A percentile compares a stretch with the other conserved stretches of the same genome.
phyloP scores from a whole-genome alignment of 2,329 filamentous ascomycete genomes.

The Penicillium oxalicum region DNA sequence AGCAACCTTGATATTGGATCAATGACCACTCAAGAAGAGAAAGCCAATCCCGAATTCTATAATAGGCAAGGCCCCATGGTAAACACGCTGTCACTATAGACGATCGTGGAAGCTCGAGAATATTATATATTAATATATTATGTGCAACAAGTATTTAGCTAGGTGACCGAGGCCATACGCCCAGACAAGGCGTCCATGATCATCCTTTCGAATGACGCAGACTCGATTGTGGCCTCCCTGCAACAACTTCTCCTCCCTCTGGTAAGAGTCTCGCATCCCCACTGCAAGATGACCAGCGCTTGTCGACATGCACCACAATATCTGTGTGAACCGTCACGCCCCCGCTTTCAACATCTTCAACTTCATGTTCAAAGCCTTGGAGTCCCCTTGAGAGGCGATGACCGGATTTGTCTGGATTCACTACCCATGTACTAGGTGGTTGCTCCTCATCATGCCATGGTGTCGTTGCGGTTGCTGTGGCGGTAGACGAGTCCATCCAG shows the following conservation, averaged over 20 bases:
- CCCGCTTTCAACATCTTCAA: constrained; percentile 8
- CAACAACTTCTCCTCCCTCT: constrained; percentile 6
- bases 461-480: constrained; percentile 1
- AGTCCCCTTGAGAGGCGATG: constrained; percentile 8
- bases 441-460: constrained; percentile 13
- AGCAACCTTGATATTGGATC: no score
- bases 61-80: no score
- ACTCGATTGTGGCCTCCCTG: neutral
- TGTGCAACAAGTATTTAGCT: no score
- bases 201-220: no score
- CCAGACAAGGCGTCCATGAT: no score
- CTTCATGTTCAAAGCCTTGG: neutral
- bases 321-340: constrained; percentile 28
- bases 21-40: no score
- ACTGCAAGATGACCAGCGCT: constrained; percentile 13
- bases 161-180: no score
- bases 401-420: constrained; percentile 8
- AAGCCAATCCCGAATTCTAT: no score
- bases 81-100: no score
- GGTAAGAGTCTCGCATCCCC: constrained; percentile 15
- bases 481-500: constrained; percentile 15
- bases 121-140: no score
- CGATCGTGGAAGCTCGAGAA: no score
- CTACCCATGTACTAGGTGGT: constrained; percentile 7
- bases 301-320: constrained; percentile 26